A percentile compares a stretch with the other conserved stretches of the same genome.
These are phyloP conservation scores for Blastobotrys muscicola DNA, from an alignment of 805 yeast species.

Conservation along the genomic window DNA sequence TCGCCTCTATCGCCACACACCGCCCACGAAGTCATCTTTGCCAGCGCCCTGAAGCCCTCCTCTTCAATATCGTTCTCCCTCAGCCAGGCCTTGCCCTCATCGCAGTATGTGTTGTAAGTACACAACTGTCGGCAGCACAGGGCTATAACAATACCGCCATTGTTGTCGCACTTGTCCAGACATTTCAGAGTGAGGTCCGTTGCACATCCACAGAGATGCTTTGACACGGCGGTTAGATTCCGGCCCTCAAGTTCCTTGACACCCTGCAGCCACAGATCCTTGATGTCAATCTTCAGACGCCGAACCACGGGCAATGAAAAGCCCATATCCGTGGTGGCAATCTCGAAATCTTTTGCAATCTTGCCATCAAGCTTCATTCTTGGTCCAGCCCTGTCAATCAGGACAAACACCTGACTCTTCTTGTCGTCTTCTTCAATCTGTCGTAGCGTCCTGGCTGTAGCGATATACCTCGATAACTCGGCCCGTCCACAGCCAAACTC, in stretches of 20 bases:
- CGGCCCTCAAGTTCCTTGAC: neutral
- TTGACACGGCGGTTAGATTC: constrained; percentile 52
- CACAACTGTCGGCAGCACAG: constrained; percentile 93
- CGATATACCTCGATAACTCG: constrained; percentile 61
- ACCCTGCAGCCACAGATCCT: constrained; percentile 46
- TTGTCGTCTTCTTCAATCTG: neutral
- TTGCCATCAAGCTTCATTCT: constrained; percentile 72
- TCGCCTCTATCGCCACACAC: constrained; percentile 52
- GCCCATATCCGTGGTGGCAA: constrained; percentile 5
- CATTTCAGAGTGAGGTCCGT: constrained; percentile 76
- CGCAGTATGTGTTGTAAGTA: constrained; percentile 44
- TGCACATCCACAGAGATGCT: constrained; percentile 90
- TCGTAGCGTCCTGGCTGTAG: constrained; percentile 24
- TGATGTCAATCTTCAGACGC: constrained; percentile 67
- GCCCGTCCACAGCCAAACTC: constrained; percentile 94
- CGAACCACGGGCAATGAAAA: constrained; percentile 29
- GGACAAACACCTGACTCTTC: constrained; percentile 32
- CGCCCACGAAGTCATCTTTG: constrained; percentile 80
- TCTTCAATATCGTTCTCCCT: constrained; percentile 17
- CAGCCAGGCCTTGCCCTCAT: constrained; percentile 37
- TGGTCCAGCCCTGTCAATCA: constrained; percentile 69
- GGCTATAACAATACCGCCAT: constrained; percentile 61
- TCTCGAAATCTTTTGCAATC: constrained; percentile 42
- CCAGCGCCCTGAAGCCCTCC: constrained; percentile 34
- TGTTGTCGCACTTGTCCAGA: constrained; percentile 31